These are phyloP conservation scores for Phaeosphaeria sp. DNA, from an alignment of 2,329 filamentous ascomycete genomes.

Conservation along the genomic window DNA sequence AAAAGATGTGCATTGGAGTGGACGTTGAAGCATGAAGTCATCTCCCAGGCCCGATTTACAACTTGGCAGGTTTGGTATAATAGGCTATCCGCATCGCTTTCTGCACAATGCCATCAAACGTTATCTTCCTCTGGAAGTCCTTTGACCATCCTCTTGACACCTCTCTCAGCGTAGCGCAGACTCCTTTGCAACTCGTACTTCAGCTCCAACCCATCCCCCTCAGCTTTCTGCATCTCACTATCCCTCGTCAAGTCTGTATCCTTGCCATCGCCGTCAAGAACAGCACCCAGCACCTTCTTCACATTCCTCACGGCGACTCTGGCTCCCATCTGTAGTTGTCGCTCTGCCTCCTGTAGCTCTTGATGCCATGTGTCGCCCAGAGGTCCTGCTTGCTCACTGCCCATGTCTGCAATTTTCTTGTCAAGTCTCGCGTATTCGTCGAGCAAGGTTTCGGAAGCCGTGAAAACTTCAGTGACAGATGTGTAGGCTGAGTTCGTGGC, in stretches of 20 bases:
- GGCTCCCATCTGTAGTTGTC: constrained; percentile 31
- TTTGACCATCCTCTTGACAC: constrained; percentile 43
- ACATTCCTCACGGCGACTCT: constrained; percentile 36
- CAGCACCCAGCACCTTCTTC: constrained; percentile 33
- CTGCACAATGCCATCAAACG: neutral
- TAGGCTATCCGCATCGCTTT: too few relatives aligned
- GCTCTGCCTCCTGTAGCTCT: constrained; percentile 30
- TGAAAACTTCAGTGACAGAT: constrained; percentile 16
- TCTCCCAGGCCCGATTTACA: too few relatives aligned
- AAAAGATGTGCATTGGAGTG: too few relatives aligned
- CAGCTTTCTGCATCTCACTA: constrained; percentile 5
- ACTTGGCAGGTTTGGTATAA: too few relatives aligned
- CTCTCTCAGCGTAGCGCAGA: constrained; percentile 38
- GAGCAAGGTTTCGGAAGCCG: constrained; percentile 24
- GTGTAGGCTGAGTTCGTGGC: constrained; percentile 22
- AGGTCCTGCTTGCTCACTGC: constrained; percentile 17
- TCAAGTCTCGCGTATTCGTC: constrained; percentile 34
- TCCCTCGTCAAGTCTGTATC: constrained; percentile 2
- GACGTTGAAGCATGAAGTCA: too few relatives aligned
- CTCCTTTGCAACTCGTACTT: constrained; percentile 30
- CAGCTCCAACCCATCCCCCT: constrained; percentile 12
- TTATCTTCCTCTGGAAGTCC: constrained; percentile 26
- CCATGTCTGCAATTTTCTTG: constrained; percentile 21
- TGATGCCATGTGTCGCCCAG: constrained; percentile 29
- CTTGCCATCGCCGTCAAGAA: constrained; percentile 2